Evolutionary conservation across 306 rosid genomes (phyloP), one percentile per base, ranked within the genome.

Genomic region (Cicer yamashitae): DNA sequence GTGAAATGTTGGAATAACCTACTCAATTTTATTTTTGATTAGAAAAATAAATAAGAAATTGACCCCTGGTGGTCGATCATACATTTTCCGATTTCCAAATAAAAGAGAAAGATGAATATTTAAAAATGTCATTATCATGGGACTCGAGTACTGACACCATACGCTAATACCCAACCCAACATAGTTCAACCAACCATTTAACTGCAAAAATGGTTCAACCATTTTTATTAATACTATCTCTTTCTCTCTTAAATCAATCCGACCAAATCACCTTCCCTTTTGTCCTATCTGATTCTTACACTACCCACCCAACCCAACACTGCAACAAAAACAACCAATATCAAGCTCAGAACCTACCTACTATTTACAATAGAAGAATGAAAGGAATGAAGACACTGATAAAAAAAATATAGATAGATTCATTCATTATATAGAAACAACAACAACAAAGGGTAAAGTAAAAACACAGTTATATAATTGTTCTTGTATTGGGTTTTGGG

Each of bases 401-500:
- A 60, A 40, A 41, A 41, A 11, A 57, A 57, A 30, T 12, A 59
- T 14, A 59, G 8, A 1, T 17, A 9, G 15, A 34, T 18, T 20
- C n/a, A 56, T 17, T 56, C 62, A 56, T 17, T 56, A 17, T 11
- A 22, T 53, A 44, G 48, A 74, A 76, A 12, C 52, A 46, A 54
- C 65, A 40, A 59, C 8, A 34, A 40, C 48, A 71, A 58, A 76
- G 73, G 64, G 50, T 79, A 74, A 72, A 66, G 62, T 40, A 67
- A 41, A 73, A 67, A 37, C 47, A 71, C 47, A 70, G 7, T n/a
- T 56, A 38, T 4, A 30, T 30, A 30, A 30, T 44, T 62, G 71
- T 20, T 66, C 54, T 62, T 69, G 66, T 8, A 38, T 39, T 72
- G 25, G 10, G 48, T 8, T 38, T 39, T 72, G 25, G 10, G 48